Conservation (phyloP, 345 rosid genomes). For the Eucalyptus camaldulensis region DNA sequence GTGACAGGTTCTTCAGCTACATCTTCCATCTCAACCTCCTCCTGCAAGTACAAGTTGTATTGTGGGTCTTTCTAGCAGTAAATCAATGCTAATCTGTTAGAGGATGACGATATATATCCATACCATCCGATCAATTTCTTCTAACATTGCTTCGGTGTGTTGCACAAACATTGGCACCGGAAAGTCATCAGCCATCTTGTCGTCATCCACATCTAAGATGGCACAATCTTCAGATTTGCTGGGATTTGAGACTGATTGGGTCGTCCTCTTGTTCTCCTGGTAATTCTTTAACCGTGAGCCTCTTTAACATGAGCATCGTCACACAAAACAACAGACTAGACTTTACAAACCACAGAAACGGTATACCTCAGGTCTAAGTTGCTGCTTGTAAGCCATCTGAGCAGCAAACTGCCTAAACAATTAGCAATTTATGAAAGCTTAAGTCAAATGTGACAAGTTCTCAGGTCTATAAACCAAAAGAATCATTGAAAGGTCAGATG, state of each 20-base stretch:
- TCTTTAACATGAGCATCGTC: neutral
- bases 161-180: constrained; percentile 79
- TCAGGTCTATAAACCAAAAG: neutral
- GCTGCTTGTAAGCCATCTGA: constrained; percentile 61
- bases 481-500: neutral
- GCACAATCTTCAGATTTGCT: constrained; percentile 22
- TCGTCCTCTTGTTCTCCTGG: constrained; percentile 36
- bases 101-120: neutral
- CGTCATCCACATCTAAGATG: constrained; percentile 40
- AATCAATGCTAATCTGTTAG: neutral
- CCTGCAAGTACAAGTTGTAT: constrained; percentile 17
- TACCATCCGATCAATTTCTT: constrained; percentile 89
- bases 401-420: constrained; percentile 66
- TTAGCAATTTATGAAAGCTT: neutral
- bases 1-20: constrained; percentile 30
- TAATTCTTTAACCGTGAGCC: neutral
- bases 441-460: neutral
- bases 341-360: neutral
- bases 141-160: constrained; percentile 83
- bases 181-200: constrained; percentile 19
- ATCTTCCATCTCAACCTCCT: constrained; percentile 87
- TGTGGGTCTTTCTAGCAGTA: neutral
- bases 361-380: constrained; percentile 32
- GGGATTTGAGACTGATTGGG: constrained; percentile 1
- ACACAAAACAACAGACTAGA: neutral